Percentiles rank a stretch among this genome's conserved stretches.
These are phyloP conservation scores for Alternaria sp. DNA, from an alignment of 2,329 filamentous ascomycete species.

Conservation along the genomic window DNA sequence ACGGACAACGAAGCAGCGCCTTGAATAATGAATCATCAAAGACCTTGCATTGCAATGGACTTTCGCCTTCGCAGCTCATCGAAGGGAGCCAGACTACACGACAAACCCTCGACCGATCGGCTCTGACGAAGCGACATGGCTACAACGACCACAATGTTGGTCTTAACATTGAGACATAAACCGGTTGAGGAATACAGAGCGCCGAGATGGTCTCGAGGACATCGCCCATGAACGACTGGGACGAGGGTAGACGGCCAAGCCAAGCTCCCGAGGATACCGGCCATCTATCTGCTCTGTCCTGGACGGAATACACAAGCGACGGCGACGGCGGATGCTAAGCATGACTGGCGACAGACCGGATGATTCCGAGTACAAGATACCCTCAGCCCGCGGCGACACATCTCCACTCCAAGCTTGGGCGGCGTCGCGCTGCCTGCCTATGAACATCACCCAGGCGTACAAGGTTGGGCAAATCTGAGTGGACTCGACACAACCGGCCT, in stretches of 20 bases:
- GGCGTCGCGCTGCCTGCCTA: not conserved
- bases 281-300: not conserved
- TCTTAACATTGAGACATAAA: not conserved
- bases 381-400: not conserved
- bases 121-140: not conserved
- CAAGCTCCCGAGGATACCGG: not conserved
- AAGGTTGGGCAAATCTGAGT: not conserved
- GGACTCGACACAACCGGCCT: not conserved
- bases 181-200: not conserved
- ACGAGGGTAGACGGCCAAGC: not conserved
- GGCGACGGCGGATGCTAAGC: not conserved
- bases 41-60: not conserved
- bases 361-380: not conserved
- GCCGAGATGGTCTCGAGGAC: not conserved
- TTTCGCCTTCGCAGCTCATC: not conserved
- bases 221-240: not conserved
- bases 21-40: not conserved
- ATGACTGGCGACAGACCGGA: not conserved
- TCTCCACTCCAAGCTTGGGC: not conserved
- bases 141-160: not conserved
- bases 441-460: not conserved
- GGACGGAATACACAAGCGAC: not conserved
- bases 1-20: not conserved
- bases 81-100: not conserved
- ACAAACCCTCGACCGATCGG: not conserved